phyloP scores from a whole-genome alignment of 176 grass and related monocot genomes.

The Elaeis guineensis region DNA sequence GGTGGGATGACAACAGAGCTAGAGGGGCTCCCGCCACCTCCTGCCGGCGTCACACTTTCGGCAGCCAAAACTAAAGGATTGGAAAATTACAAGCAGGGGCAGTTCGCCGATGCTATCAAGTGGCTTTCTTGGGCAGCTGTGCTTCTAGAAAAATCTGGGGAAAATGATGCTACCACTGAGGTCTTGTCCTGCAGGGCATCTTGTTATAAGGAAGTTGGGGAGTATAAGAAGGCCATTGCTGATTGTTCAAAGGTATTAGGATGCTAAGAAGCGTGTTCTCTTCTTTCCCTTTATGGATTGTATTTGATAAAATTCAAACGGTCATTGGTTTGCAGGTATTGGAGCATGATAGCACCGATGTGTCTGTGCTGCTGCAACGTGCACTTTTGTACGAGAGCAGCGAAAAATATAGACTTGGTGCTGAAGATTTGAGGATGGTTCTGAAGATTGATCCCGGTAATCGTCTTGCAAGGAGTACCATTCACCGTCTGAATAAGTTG shows the following conservation, averaged over 20 bases:
- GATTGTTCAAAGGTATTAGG: constrained; percentile 80
- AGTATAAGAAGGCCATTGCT: constrained; percentile 99
- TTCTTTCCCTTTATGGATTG: neutral
- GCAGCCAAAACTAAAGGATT: constrained; percentile 69
- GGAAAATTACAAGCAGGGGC: constrained; percentile 96
- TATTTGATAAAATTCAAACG: neutral
- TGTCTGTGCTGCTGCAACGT: constrained; percentile 68
- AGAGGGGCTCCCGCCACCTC: constrained; percentile 73
- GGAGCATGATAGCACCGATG: constrained; percentile 67
- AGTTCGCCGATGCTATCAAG: constrained; percentile 96
- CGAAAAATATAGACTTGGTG: constrained; percentile 90
- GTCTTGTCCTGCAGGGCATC: constrained; percentile 90
- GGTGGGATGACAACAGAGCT: constrained; percentile 62
- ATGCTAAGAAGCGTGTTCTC: neutral
- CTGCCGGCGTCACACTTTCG: constrained; percentile 50
- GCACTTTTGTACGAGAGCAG: constrained; percentile 92
- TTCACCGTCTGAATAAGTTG: constrained; percentile 93
- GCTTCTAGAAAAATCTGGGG: constrained; percentile 70
- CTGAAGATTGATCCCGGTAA: constrained; percentile 91
- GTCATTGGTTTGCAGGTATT: constrained; percentile 49
- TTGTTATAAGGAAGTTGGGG: constrained; percentile 96
- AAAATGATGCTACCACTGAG: constrained; percentile 49
- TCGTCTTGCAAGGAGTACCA: constrained; percentile 88
- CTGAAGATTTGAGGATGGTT: constrained; percentile 94
- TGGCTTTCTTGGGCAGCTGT: constrained; percentile 88